These are phyloP conservation scores for Lippia alba DNA, from an alignment of 305 asterid species.

Conservation along the genomic window DNA sequence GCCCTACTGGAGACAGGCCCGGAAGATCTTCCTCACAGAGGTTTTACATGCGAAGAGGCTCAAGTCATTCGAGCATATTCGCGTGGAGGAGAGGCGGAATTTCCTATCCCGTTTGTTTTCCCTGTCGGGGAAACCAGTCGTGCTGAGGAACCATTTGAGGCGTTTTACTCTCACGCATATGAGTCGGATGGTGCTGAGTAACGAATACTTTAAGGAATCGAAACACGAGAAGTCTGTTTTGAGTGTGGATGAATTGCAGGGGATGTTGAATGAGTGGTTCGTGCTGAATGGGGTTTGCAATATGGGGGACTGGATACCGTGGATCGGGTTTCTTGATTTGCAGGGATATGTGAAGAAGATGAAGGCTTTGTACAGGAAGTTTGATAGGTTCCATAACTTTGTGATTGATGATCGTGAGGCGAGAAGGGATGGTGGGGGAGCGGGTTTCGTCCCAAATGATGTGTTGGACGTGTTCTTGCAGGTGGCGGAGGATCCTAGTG, in stretches of 20 bases:
- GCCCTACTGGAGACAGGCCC: constrained; percentile 27
- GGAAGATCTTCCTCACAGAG: constrained; percentile 19
- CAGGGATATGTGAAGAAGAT: constrained; percentile 44
- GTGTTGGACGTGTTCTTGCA: constrained; percentile 42
- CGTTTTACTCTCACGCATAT: constrained; percentile 37
- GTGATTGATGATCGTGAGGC: constrained; percentile 46
- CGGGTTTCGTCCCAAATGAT: constrained; percentile 28
- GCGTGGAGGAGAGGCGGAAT: constrained; percentile 28
- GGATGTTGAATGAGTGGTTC: constrained; percentile 38
- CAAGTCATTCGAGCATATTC: constrained; percentile 18
- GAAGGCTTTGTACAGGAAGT: constrained; percentile 35
- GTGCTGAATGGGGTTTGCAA: constrained; percentile 34
- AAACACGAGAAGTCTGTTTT: background rate
- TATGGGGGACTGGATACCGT: constrained; percentile 52
- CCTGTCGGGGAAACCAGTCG: constrained; percentile 34
- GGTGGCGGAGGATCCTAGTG: constrained; percentile 26
- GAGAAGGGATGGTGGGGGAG: constrained; percentile 19
- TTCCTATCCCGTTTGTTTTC: constrained; percentile 14
- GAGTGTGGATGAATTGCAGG: constrained; percentile 30
- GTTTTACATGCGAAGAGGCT: constrained; percentile 23
- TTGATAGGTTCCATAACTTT: constrained; percentile 38
- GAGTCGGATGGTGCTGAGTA: constrained; percentile 46
- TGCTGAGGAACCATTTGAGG: constrained; percentile 40
- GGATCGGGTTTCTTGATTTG: constrained; percentile 35
- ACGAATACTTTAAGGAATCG: constrained; percentile 37